Evolutionary conservation across 768 basidiomycete species (phyloP).

Genomic region (Heimioporus sp.): DNA sequence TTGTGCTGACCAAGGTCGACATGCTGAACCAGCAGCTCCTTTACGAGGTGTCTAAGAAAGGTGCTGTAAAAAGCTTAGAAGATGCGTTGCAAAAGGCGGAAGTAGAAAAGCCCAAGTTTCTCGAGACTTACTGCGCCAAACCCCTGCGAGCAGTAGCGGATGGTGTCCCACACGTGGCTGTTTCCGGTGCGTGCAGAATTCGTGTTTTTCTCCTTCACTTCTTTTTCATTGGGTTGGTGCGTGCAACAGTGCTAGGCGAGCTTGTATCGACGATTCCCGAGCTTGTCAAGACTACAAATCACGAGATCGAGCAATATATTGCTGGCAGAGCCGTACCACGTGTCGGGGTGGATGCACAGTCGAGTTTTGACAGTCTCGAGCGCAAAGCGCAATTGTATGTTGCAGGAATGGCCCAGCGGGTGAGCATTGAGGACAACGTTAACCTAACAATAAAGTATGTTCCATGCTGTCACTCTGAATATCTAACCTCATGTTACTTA

Average conservation of each 20-base stretch:
- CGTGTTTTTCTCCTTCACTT: background rate
- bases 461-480: background rate
- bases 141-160: background rate
- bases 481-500: background rate
- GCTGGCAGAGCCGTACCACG: no score
- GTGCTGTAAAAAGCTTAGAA: background rate
- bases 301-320: background rate
- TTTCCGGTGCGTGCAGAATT: background rate
- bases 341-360: no score
- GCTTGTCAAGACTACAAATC: background rate
- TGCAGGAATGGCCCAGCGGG: background rate
- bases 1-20: constrained; percentile 2
- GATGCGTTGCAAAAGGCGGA: background rate
- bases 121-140: background rate
- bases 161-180: background rate
- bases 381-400: background rate
- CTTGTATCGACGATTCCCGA: background rate
- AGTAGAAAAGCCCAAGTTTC: background rate
- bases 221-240: background rate
- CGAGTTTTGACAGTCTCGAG: no score
- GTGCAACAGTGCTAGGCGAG: no score
- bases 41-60: background rate
- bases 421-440: background rate
- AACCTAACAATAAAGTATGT: background rate
- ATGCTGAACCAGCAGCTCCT: background rate